Conservation (phyloP, 225 moss, liverwort and hornwort species). For the Pleurozium schreberi region DNA sequence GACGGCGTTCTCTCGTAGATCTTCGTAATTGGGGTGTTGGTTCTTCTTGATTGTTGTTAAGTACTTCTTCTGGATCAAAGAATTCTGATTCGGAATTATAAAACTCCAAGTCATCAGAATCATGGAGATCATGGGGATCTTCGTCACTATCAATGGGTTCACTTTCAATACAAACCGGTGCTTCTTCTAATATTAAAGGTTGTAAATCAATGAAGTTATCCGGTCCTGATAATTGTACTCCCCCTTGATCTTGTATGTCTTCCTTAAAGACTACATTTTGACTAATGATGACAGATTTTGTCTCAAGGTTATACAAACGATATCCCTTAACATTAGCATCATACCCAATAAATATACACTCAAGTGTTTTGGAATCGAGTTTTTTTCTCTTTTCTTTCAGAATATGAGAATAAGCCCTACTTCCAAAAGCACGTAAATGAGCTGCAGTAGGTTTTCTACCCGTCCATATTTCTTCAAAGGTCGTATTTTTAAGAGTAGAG, state of each 20-base stretch:
- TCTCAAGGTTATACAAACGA: too few relatives aligned
- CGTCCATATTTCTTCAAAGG: neutral
- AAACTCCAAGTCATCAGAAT: neutral
- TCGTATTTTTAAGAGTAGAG: rapidly evolving
- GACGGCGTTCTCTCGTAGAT: neutral
- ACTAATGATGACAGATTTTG: neutral
- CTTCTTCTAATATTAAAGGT: neutral
- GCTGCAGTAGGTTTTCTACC: neutral
- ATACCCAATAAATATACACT: too few relatives aligned
- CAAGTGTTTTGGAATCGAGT: too few relatives aligned
- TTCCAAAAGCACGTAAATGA: too few relatives aligned
- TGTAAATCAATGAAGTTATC: neutral
- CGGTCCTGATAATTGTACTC: rapidly evolving
- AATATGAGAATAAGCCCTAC: too few relatives aligned
- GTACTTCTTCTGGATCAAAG: rapidly evolving
- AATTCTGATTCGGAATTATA: neutral
- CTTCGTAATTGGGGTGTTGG: neutral
- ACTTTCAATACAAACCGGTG: neutral
- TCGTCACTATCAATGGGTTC: neutral
- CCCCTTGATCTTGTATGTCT: neutral
- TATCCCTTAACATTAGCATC: too few relatives aligned
- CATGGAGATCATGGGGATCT: neutral
- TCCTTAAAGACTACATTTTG: neutral
- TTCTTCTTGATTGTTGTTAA: rapidly evolving
- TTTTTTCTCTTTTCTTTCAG: too few relatives aligned